Percentiles rank a stretch among this genome's conserved stretches.
These are phyloP conservation scores for Wallemia hederae DNA, from an alignment of 1,284 basidiomycete species.

Conservation along the genomic window DNA sequence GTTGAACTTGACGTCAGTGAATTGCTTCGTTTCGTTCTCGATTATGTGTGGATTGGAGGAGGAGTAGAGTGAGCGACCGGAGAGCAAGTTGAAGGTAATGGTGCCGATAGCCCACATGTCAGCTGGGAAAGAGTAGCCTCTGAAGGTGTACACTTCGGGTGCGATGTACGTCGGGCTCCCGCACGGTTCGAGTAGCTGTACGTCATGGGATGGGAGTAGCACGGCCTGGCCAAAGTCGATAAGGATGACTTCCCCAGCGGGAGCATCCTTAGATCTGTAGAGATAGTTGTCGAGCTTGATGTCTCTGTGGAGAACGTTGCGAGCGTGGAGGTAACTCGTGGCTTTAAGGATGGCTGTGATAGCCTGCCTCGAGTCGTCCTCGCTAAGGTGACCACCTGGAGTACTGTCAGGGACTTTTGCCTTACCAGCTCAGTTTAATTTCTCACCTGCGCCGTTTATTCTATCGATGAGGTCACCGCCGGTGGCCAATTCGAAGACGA, in stretches of 20 bases:
- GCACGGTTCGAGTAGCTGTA: neutral
- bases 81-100: neutral
- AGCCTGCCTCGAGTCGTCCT: neutral
- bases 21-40: neutral
- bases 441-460: slow-evolving; percentile 11
- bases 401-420: no score
- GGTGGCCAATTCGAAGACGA: slow-evolving; percentile 17
- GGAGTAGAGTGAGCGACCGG: neutral
- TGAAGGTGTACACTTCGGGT: neutral
- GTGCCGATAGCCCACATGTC: slow-evolving; percentile 1
- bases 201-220: neutral
- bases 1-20: neutral
- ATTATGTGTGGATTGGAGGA: neutral
- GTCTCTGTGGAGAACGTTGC: neutral
- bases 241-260: neutral
- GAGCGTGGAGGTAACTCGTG: neutral
- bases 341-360: neutral
- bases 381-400: neutral
- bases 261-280: neutral
- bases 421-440: slow-evolving; percentile 13
- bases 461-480: slow-evolving; percentile 18
- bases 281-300: slow-evolving; percentile 1
- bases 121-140: neutral
- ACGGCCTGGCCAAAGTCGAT: slow-evolving; percentile 1
- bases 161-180: slow-evolving; percentile 1